Evolutionary conservation across 176 grass and related monocot genomes (phyloP).

Genomic region (Rhynchospora tenuis): DNA sequence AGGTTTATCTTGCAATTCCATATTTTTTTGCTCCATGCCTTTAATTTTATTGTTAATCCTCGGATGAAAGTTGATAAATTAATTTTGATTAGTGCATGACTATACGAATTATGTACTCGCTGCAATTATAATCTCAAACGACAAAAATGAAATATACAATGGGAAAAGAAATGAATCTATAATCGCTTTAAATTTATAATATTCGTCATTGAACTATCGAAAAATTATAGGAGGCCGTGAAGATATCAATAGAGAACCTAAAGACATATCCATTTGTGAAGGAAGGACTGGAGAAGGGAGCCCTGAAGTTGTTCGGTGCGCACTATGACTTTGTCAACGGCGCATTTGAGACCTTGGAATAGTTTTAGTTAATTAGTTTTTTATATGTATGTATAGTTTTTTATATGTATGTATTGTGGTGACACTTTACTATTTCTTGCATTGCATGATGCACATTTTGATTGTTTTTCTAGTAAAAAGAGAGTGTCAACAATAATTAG

Average conservation of each 20-base stretch:
- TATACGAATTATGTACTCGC: too few species aligned
- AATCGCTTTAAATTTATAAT: not conserved
- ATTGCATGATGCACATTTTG: constrained; percentile 33
- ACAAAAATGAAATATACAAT: too few species aligned
- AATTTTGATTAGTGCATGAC: too few species aligned
- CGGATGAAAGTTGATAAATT: not conserved
- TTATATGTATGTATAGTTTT: not conserved
- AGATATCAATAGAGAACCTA: constrained; percentile 49
- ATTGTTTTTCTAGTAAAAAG: too few species aligned
- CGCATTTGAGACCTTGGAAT: constrained; percentile 39
- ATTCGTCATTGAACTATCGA: not conserved
- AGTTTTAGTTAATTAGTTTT: not conserved
- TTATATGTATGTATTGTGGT: not conserved
- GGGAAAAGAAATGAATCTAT: too few species aligned
- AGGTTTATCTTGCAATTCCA: constrained; percentile 38
- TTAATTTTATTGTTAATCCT: not conserved
- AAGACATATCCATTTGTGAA: constrained; percentile 65
- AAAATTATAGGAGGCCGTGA: constrained; percentile 54
- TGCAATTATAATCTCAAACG: too few species aligned
- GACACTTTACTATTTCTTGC: constrained; percentile 17
- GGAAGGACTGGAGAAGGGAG: constrained; percentile 32
- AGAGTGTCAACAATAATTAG: too few species aligned
- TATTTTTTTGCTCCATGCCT: not conserved
- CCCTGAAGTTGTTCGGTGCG: constrained; percentile 44
- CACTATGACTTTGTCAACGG: constrained; percentile 51